Evolutionary conservation across 1,284 basidiomycete species (phyloP), one percentile per base, ranked within the genome.

Genomic region (Kalmanozyma brasiliensis): DNA sequence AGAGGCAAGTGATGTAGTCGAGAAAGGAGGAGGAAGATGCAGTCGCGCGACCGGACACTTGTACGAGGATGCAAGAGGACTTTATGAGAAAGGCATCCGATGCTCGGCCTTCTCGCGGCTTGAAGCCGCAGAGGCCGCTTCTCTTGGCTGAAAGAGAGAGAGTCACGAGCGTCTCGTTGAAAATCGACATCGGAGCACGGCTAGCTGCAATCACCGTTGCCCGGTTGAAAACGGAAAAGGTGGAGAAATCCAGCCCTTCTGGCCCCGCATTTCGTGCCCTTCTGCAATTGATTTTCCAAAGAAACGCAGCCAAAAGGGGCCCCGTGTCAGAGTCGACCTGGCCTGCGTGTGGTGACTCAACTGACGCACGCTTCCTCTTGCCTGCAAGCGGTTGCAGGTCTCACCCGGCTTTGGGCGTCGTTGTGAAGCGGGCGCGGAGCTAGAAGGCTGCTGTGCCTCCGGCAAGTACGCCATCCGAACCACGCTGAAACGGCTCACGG

Each of bases 151-250:
- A 32, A 47, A 42, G 32, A 24, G 26, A 20, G 17, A 8, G 23
- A n/a, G n/a, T n/a, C n/a, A n/a, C n/a, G n/a, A n/a, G n/a, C n/a
- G n/a, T n/a, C n/a, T n/a, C n/a, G n/a, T n/a, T n/a, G n/a, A n/a
- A n/a, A n/a, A n/a, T 37, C 14, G 11, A 29, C 35, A 22, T 53
- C 53, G 62, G 55, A 42, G 46, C 20, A 58, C 55, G 55, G 53
- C 37, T 52, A 42, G 45, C 30, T 40, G 23, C 53, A 64, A 14
- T 46, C 45, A 37, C 61, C 55, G 61, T 53, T 44, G 49, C 37
- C 34, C 61, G 55, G 62, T 55, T 49, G 53, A 55, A 49, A 64
- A 49, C 34, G 38, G 8, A 37, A 52, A 45, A 46, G 30, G 52
- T 38, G 30, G 52, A 53, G 52, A 53, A 33, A 49, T 16, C 9